A percentile compares a stretch with the other conserved stretches of the same genome.
Evolutionary conservation across 2,329 filamentous ascomycete species (phyloP).

Genomic region (Ambrosiella cleistominuta): DNA sequence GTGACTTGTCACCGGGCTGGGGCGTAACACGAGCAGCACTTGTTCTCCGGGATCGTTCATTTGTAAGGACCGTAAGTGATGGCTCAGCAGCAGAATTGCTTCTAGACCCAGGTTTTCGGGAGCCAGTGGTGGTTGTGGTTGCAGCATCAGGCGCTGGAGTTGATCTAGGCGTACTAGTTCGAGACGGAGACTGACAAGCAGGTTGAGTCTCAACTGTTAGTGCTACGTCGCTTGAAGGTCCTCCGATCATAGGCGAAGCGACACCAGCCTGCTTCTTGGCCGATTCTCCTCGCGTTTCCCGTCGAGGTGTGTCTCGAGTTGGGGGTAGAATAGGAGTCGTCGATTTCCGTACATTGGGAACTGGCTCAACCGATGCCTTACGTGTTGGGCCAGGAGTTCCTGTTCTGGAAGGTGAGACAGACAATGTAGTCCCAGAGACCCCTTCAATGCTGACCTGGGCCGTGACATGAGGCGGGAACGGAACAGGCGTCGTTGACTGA

Average conservation of each 20-base stretch:
- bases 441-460: not conserved
- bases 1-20: conserved; percentile 25
- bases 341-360: conserved; percentile 9
- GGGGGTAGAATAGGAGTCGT: conserved; percentile 23
- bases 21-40: conserved; percentile 41
- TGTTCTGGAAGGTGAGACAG: not conserved
- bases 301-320: conserved; percentile 21
- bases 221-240: conserved; percentile 14
- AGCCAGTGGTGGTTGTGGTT: conserved; percentile 9
- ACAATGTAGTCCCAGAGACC: not conserved
- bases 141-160: conserved; percentile 21
- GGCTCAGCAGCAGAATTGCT: conserved; percentile 36
- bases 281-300: conserved; percentile 29
- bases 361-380: not conserved
- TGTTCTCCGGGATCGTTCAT: conserved; percentile 35
- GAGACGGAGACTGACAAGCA: conserved; percentile 10
- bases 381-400: not conserved
- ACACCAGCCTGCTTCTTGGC: conserved; percentile 20
- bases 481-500: conserved; percentile 26
- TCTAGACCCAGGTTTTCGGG: conserved; percentile 33
- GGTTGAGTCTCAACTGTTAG: conserved; percentile 13
- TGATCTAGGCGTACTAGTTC: conserved; percentile 17
- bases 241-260: conserved; percentile 15
- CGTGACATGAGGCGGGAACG: conserved; percentile 13
- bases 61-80: conserved; percentile 21